Base-by-base conservation (phyloP, 345 rosid species). In the Hibiscus tridactylites region DNA sequence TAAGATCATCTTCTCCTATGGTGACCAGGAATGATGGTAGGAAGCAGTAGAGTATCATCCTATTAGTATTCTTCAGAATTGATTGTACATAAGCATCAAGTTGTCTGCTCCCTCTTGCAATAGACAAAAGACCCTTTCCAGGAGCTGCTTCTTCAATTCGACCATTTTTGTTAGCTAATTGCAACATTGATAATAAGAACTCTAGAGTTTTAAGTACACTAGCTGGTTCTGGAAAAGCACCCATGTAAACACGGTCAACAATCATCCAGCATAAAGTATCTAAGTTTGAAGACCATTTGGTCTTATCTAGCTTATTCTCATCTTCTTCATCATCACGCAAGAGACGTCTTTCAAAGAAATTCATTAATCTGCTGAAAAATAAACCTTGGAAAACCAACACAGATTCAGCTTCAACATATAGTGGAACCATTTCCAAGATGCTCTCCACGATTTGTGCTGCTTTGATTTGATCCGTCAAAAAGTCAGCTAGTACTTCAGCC, bases 311-410 rank as follows among this genome's bases (percentile, higher is more conserved):
- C 86, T 86, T 92, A 84, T 92, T 92, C 73, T 84, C 90, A 76
- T 92, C 88, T 85, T 95, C 99, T 82, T 95, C 99, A 75, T 95
- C 99, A 78, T 95, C 99, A 84, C 97, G 97, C 76, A 95, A 78
- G 68, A 95, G 90, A 79, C 90, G 96, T 83, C 98, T 95, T 84
- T 95, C 99, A 75, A 95, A 80, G 78, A 90, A 95, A 80, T 90
- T 95, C 94, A 95, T 90, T 77, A 95, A 81, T 81, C 96, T 87
- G 76, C 91, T 84, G 50, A 95, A 92, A 85, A 91, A 90, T 77
- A 92, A 85, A 57, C 99, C 99, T 83, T 95, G 99, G 76, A 95
- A 92, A 73, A 87, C 94, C 75, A 95, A 75, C 80, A 95, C 75
- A 52, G 96, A 82, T 80, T 95, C 98, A 84, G 90, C 86, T 81